Evolutionary conservation across 1,284 basidiomycete species (phyloP), one percentile per base, ranked within the genome.

Genomic region (Pyrrhoderma noxium): DNA sequence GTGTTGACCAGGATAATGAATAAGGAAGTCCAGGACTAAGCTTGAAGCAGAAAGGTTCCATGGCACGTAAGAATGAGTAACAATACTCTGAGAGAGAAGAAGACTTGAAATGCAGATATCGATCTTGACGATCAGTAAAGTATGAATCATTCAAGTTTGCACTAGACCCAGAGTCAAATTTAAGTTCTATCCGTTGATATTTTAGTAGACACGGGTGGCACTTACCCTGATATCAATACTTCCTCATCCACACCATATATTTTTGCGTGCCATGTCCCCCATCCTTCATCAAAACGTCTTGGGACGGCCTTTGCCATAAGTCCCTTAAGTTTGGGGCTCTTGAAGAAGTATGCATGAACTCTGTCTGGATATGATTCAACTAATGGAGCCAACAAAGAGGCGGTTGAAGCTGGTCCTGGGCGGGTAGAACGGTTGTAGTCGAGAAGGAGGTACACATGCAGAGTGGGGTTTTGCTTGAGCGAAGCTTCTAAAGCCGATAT

Each of bases 251-350:
- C 85, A 14, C 91, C 91, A 62, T 99, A 99, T 54, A 95, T 80
- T 69, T 99, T 99, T 19, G 93, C 88, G 65, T 99, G 96, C 89
- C 95, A 97, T 2, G 95, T 89, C 0, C 96, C 95, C 87, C 92
- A 98, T 0, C 94, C 96, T 70, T 99, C 96, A 62, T 98, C 94
- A 67, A 93, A 96, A 41, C 96, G 75, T 46, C 89, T 86, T 1
- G 96, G 96, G 1, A 98, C 81, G 19, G 94, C 55, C 54, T 75
- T 78, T 39, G 89, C 82, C 64, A 90, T 71, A 34, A 88, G 59
- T 0, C 88, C 85, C 21, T 80, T 75, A 27, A 98, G 74, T 54
- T 85, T 89, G 0, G 95, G 93, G 59, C 91, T 93, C 46, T 85
- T 82, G 66, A 88, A 99, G 57, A 92, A 76, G 44, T 82, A 80